These are phyloP conservation scores for Torulaspora pretoriensis DNA, from an alignment of 1,139 yeast species.

Conservation along the genomic window DNA sequence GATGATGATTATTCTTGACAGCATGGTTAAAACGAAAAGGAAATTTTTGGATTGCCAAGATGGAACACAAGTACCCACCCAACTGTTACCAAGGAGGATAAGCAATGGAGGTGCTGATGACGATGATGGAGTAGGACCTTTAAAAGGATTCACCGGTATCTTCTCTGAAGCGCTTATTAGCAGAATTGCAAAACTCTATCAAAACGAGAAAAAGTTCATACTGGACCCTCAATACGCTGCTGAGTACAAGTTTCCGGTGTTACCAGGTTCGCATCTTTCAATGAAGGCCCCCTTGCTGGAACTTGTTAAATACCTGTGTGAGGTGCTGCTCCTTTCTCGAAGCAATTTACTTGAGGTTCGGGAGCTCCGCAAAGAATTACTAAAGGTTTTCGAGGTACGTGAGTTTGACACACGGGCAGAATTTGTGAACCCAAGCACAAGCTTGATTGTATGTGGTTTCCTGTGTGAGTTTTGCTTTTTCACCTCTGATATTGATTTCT, in stretches of 20 bases:
- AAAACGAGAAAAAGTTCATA: constrained; percentile 68
- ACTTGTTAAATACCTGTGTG: constrained; percentile 70
- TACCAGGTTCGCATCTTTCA: constrained; percentile 66
- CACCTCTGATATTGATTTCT: constrained; percentile 74
- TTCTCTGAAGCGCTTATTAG: constrained; percentile 63
- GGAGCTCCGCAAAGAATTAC: constrained; percentile 66
- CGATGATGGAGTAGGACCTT: constrained; percentile 39
- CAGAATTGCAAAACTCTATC: constrained; percentile 60
- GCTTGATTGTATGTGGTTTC: constrained; percentile 61
- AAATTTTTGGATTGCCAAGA: constrained; percentile 39
- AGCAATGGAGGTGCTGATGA: constrained; percentile 32
- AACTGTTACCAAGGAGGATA: constrained; percentile 52
- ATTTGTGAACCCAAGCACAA: constrained; percentile 73
- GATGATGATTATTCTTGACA: constrained; percentile 72
- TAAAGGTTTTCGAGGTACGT: constrained; percentile 68
- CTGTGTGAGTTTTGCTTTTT: constrained; percentile 77
- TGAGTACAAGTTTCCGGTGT: constrained; percentile 66
- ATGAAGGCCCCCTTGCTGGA: constrained; percentile 72
- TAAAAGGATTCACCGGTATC: constrained; percentile 40
- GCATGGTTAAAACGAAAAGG: constrained; percentile 56
- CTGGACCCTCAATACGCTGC: constrained; percentile 58
- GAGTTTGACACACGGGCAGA: constrained; percentile 78
- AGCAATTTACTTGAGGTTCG: constrained; percentile 69
- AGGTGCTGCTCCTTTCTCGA: constrained; percentile 64
- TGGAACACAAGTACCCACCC: constrained; percentile 61